Evolutionary conservation across 176 grass and related monocot species (phyloP), one percentile per base, ranked within the genome.

Genomic region (Carex pumila): DNA sequence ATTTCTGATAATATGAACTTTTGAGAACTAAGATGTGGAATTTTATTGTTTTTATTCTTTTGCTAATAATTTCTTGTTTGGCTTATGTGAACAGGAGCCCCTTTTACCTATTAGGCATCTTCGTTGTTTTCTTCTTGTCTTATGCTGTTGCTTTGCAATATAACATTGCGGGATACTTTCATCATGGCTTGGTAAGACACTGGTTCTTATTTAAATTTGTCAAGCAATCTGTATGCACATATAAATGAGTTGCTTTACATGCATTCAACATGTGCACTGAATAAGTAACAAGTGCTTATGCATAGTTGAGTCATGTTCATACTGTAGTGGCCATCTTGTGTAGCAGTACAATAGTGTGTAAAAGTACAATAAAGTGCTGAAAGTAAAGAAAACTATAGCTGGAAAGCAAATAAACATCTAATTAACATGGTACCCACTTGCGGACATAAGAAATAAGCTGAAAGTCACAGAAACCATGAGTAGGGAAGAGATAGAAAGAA

Each of bases 41-140:
- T 68, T 73, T 66, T 86, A 64, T 50, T 47, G 3, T 59, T 59
- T 63, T 67, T 87, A 8, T n/a, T 45, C 11, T 82, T 54, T 17
- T 12, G 14, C 65, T 56, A 31, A 79, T 70, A 15, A 36, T 54
- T 92, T 86, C 36, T 32, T 5, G 7, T 55, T 83, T 85, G 88
- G 49, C 43, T 78, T 61, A 78, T 68, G 64, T 97, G 81, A 85
- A 83, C 90, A 97, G 94, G 81, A 97, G 92, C 71, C 94, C 94
- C 65, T 77, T 89, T 61, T 97, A 94, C 64, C 18, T 97, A 54
- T 49, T 94, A 34, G 88, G 90, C 45, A 62, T 94, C 6, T 89
- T 91, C 60, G 22, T 97, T 64, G 19, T 88, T 61, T 92, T 88
- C 64, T 57, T 91, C 59, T 58, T 94, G 6, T 92, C 85, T n/a